Evolutionary conservation across 208 protist species (phyloP).

Genomic region (Leptomonas pyrrhocoris): DNA sequence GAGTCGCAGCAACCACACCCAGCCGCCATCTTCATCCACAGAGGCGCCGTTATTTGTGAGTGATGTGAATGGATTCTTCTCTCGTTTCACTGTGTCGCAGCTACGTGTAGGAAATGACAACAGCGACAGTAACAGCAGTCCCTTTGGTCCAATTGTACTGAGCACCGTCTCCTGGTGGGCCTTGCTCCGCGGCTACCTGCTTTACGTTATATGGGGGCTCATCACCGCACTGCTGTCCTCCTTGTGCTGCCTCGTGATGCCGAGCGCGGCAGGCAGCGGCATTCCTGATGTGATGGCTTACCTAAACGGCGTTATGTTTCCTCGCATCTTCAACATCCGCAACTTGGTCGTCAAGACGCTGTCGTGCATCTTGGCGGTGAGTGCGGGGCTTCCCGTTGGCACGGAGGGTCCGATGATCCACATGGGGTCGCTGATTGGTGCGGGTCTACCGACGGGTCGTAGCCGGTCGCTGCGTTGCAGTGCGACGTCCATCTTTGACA

Average conservation of each 20-base stretch:
- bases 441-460: slow-evolving; percentile 78
- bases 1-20: slow-evolving; percentile 19
- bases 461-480: slow-evolving; percentile 62
- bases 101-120: neutral
- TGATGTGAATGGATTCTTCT: neutral
- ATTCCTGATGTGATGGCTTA: slow-evolving; percentile 89
- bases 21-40: neutral
- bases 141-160: slow-evolving; percentile 14
- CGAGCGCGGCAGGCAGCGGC: slow-evolving; percentile 73
- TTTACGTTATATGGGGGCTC: slow-evolving; percentile 47
- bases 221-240: slow-evolving; percentile 59
- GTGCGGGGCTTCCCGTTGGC: slow-evolving; percentile 79
- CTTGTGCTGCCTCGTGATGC: slow-evolving; percentile 75
- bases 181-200: slow-evolving; percentile 36
- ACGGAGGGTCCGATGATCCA: slow-evolving; percentile 94
- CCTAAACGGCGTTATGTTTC: slow-evolving; percentile 89
- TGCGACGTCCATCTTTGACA: slow-evolving; percentile 52
- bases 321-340: slow-evolving; percentile 77
- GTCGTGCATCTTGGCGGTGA: slow-evolving; percentile 79
- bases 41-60: neutral
- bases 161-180: slow-evolving; percentile 31
- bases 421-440: slow-evolving; percentile 88
- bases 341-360: slow-evolving; percentile 83
- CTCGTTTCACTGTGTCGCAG: neutral
- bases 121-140: neutral